Conservation (phyloP, 805 yeast genomes). For the Monosporozyma unispora region DNA sequence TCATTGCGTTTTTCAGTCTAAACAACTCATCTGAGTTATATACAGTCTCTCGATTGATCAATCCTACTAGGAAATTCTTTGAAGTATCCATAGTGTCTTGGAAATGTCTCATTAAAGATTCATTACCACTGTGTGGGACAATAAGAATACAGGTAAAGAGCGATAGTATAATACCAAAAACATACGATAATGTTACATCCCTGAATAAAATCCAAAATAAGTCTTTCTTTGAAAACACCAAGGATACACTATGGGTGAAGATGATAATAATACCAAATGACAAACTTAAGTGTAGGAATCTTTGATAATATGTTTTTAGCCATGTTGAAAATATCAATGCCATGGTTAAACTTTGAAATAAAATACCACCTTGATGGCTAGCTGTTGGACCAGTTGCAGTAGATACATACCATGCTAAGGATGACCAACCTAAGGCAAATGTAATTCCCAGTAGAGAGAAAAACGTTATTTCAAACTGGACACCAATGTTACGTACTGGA, state of each 20-base stretch:
- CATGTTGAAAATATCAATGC: slow-evolving; percentile 34
- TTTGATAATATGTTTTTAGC: slow-evolving; percentile 34
- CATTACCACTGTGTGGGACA: slow-evolving; percentile 37
- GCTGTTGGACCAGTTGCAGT: slow-evolving; percentile 34
- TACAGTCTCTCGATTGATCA: slow-evolving; percentile 13
- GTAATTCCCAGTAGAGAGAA: slow-evolving; percentile 34
- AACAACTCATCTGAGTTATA: slow-evolving; percentile 14
- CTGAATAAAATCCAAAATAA: slow-evolving; percentile 31
- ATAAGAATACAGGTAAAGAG: slow-evolving; percentile 29
- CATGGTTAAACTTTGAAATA: slow-evolving; percentile 35
- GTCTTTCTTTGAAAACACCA: slow-evolving; percentile 11
- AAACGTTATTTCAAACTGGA: slow-evolving; percentile 38
- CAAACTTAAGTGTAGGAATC: slow-evolving; percentile 33
- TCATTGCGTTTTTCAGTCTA: slow-evolving; percentile 26
- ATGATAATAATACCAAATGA: slow-evolving; percentile 33
- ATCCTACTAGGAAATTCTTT: slow-evolving; percentile 19
- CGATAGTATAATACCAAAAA: slow-evolving; percentile 36
- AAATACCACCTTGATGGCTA: slow-evolving; percentile 38
- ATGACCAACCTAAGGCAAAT: slow-evolving; percentile 38
- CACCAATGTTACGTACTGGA: slow-evolving; percentile 39
- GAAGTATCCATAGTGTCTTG: slow-evolving; percentile 18
- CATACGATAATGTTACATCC: slow-evolving; percentile 38
- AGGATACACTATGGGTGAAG: slow-evolving; percentile 27
- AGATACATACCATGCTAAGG: slow-evolving; percentile 36
- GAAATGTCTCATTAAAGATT: slow-evolving; percentile 23